Evolutionary conservation across 2,329 filamentous ascomycete species (phyloP).

Genomic region (Cordyceps tenuipes): DNA sequence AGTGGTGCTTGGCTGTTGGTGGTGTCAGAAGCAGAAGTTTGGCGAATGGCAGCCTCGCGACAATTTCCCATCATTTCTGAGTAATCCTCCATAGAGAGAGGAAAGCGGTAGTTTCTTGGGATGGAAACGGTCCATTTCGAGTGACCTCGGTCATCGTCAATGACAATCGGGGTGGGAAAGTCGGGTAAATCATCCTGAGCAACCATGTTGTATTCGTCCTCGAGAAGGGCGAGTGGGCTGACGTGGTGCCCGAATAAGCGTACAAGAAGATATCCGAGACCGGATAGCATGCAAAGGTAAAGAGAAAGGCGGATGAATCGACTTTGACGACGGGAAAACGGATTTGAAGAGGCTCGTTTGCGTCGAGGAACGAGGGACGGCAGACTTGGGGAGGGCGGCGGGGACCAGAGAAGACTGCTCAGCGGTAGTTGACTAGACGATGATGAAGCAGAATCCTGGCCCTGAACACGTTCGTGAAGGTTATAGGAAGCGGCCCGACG

Average conservation of each 20-base stretch:
- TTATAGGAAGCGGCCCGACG: conserved; percentile 51
- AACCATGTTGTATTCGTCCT: conserved; percentile 57
- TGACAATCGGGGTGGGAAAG: conserved; percentile 63
- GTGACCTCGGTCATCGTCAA: conserved; percentile 55
- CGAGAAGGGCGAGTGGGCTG: conserved; percentile 35
- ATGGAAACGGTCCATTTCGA: conserved; percentile 77
- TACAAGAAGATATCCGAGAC: conserved; percentile 41
- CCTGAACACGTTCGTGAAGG: conserved; percentile 39
- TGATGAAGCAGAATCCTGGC: conserved; percentile 38
- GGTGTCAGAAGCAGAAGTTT: conserved; percentile 35
- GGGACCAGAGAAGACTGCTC: conserved; percentile 58
- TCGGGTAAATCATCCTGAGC: conserved; percentile 58
- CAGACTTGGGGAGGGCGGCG: conserved; percentile 62
- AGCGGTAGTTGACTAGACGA: conserved; percentile 57
- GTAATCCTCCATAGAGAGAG: conserved; percentile 58
- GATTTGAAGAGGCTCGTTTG: conserved; percentile 50
- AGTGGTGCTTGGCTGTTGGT: conserved; percentile 32
- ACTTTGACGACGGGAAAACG: conserved; percentile 41
- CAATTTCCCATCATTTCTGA: conserved; percentile 60
- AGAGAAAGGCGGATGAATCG: conserved; percentile 48
- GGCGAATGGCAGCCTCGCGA: conserved; percentile 52
- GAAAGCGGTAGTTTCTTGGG: conserved; percentile 57
- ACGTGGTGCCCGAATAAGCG: conserved; percentile 22
- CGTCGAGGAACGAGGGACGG: conserved; percentile 59
- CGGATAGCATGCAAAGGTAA: conserved; percentile 42